These are phyloP conservation scores for Microthyrium microscopicum DNA, from an alignment of 2,329 filamentous ascomycete genomes.

Conservation along the genomic window DNA sequence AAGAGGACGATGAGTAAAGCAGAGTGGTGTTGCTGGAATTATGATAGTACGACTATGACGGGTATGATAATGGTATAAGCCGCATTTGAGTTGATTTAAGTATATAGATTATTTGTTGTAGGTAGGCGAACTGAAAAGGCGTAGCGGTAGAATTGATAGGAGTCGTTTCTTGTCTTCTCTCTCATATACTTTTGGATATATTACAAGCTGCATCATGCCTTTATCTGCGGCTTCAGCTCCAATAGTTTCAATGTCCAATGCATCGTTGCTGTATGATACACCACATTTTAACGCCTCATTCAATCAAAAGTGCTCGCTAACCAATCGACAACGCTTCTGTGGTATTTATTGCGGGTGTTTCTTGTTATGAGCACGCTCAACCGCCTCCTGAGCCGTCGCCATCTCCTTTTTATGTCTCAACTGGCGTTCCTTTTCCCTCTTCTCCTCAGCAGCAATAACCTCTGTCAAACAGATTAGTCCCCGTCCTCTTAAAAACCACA, in stretches of 20 bases:
- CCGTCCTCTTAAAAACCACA: conserved; percentile 4
- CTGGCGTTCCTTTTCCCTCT: conserved; percentile 35
- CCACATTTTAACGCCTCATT: conserved; percentile 1
- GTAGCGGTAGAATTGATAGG: neutral
- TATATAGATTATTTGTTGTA: too few species aligned
- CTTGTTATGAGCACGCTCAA: neutral
- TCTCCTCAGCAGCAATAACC: conserved; percentile 70
- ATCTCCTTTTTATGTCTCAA: conserved; percentile 14
- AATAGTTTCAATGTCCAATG: neutral
- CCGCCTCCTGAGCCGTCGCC: conserved; percentile 7
- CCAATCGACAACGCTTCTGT: neutral
- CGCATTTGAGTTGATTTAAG: too few species aligned
- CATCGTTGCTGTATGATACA: neutral
- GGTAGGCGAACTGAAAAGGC: neutral
- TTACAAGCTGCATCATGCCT: neutral
- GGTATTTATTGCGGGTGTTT: neutral
- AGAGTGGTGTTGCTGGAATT: too few species aligned
- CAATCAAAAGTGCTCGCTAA: neutral
- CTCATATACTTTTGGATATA: too few species aligned
- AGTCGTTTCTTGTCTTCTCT: neutral
- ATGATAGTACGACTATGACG: too few species aligned
- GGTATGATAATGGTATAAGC: too few species aligned
- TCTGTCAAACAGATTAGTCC: conserved; percentile 31
- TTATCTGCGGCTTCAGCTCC: neutral
- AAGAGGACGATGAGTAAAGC: conserved; percentile 26